Conservation (phyloP, 2,329 filamentous ascomycete species). For the Colletotrichum eleusines region DNA sequence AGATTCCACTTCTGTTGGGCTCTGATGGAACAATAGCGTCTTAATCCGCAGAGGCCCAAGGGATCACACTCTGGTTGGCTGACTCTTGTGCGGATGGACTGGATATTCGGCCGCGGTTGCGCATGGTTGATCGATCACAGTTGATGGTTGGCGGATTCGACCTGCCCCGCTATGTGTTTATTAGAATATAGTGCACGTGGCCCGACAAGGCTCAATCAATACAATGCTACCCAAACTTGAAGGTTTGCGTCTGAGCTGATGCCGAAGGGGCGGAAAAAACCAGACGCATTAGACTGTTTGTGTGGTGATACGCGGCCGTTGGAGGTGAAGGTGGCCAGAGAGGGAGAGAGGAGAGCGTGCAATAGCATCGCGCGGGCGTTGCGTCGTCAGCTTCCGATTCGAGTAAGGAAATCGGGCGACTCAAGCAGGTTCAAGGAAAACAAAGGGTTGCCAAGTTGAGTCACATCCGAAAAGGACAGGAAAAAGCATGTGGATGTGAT, state of each 20-base stretch:
- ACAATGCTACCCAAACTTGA: conserved; percentile 24
- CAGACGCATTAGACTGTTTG: neutral
- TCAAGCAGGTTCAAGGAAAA: neutral
- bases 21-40: conserved; percentile 31
- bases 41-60: conserved; percentile 5
- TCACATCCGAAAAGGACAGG: neutral
- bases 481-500: conserved; percentile 20
- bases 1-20: conserved; percentile 38
- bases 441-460: conserved; percentile 11
- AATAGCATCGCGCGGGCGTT: conserved; percentile 16
- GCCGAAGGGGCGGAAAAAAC: neutral
- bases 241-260: neutral
- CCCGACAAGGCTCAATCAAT: conserved; percentile 32
- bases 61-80: conserved; percentile 8
- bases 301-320: conserved; percentile 3
- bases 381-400: conserved; percentile 2
- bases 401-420: conserved; percentile 29
- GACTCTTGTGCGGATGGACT: conserved; percentile 17
- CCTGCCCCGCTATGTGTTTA: neutral
- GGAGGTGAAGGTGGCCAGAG: neutral
- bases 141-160: neutral
- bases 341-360: neutral
- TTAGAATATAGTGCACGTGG: conserved; percentile 16
- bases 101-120: neutral
- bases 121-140: too few species aligned